These are phyloP conservation scores for Corynespora cassiicola DNA, from an alignment of 2,329 filamentous ascomycete genomes.

Conservation along the genomic window DNA sequence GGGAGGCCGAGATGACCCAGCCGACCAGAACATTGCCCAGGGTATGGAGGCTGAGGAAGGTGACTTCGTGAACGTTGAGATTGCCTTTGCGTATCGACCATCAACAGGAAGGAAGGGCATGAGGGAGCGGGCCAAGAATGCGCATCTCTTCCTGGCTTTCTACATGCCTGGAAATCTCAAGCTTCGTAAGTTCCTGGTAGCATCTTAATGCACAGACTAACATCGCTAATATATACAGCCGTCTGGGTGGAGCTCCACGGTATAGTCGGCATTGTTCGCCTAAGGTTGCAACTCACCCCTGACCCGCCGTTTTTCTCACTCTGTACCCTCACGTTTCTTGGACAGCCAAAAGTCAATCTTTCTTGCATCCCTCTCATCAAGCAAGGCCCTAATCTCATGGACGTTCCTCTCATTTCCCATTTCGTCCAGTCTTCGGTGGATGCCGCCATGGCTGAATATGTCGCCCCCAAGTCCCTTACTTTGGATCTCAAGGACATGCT, in stretches of 20 bases:
- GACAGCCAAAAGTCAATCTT: constrained; percentile 74
- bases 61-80: constrained; percentile 78
- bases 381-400: constrained; percentile 75
- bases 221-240: constrained; percentile 52
- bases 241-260: constrained; percentile 79
- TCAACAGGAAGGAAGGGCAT: constrained; percentile 67
- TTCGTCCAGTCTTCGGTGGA: constrained; percentile 79
- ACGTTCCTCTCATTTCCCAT: constrained; percentile 75
- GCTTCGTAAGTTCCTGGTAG: constrained; percentile 48
- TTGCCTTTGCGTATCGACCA: constrained; percentile 75
- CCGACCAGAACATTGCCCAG: constrained; percentile 52
- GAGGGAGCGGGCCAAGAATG: constrained; percentile 70
- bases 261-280: constrained; percentile 71
- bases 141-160: constrained; percentile 75
- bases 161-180: constrained; percentile 67
- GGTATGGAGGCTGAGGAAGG: constrained; percentile 79
- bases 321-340: constrained; percentile 75
- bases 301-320: constrained; percentile 80
- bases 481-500: constrained; percentile 80
- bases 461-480: constrained; percentile 77
- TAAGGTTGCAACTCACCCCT: constrained; percentile 75
- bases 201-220: constrained; percentile 18
- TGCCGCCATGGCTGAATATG: constrained; percentile 76
- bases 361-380: constrained; percentile 74
- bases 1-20: constrained; percentile 29